Evolutionary conservation across 768 basidiomycete species (phyloP).

Genomic region (Solioccasus polychromus): DNA sequence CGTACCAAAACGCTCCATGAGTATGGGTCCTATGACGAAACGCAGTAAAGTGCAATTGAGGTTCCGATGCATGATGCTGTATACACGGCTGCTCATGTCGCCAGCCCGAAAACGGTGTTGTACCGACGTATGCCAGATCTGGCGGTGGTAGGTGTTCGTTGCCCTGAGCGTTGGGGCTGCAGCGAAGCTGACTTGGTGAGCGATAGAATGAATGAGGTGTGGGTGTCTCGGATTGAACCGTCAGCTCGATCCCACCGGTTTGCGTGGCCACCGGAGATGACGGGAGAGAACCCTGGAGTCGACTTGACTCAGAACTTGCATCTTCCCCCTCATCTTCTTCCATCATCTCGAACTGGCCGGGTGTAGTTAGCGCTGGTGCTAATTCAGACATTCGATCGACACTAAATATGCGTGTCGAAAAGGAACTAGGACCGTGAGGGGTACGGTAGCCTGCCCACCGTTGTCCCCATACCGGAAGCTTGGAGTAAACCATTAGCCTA

Average conservation of each 20-base stretch:
- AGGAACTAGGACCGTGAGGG: slow-evolving; percentile 27
- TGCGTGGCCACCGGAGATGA: slow-evolving; percentile 11
- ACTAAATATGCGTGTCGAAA: slow-evolving; percentile 20
- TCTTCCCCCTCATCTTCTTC: slow-evolving; percentile 22
- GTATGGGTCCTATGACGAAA: neutral
- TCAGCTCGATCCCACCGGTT: neutral
- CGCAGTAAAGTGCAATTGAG: neutral
- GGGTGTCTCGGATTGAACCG: neutral
- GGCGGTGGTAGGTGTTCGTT: slow-evolving; percentile 1
- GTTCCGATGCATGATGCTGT: neutral
- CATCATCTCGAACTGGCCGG: slow-evolving; percentile 18
- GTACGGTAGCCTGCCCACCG: slow-evolving; percentile 24
- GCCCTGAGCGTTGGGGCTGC: neutral
- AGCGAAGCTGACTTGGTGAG: neutral
- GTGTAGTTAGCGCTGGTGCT: slow-evolving; percentile 17
- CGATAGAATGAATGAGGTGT: neutral
- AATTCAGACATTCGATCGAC: slow-evolving; percentile 22
- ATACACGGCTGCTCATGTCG: neutral
- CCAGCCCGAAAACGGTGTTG: neutral
- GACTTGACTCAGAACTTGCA: slow-evolving; percentile 12
- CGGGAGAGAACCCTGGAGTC: slow-evolving; percentile 5
- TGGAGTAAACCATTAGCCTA: slow-evolving; percentile 10
- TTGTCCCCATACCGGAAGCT: slow-evolving; percentile 34
- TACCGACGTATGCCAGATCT: neutral
- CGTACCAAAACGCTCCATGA: neutral